Base-by-base conservation (phyloP, 2,329 filamentous ascomycete species). In the Ophioceras dolichostomum region DNA sequence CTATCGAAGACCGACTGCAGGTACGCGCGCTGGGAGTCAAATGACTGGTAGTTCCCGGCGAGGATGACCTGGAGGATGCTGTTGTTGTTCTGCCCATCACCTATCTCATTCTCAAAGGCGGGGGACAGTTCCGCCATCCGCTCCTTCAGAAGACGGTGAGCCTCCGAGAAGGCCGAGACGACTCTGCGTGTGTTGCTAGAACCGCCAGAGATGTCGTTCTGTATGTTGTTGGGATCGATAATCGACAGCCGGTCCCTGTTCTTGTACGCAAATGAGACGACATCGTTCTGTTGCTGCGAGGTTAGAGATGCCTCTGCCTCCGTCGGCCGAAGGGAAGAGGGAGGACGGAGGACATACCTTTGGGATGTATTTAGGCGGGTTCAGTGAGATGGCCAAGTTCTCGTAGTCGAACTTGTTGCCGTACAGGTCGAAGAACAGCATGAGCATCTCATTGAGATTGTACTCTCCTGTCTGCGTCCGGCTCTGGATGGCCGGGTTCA, bases 201-300 rank as follows among this genome's bases (percentile, higher is more conserved):
- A 9, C 88, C 88, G 9, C 87, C 87, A 0, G 91, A 80, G 19
- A 98, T 91, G 51, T 98, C 91, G 54, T 96, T 96, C 19, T 69
- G 62, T 0, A 73, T 56, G 41, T 84, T 83, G 56, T 96, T 94
- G 0, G 91, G 91, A 51, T 98, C 91, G 41, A 94, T 81, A 49
- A 98, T 94, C 8, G 81, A 83, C 2, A 98, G 67, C 2, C 86
- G 76, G 36, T 80, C 68, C 12, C 56, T 58, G 49, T 79, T 78
- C 48, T 71, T 73, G 49, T 79, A 75, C 4, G 65, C 56, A 36
- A 77, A 54, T 1, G 51, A 52, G 21, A 44, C 54, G 13, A 70
- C 65, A 19, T 64, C 52, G 27, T 51, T 57, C 69, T 74, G 31
- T n/a, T n/a, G n/a, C n/a, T n/a, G n/a, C n/a, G n/a, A n/a, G n/a